Conservation (phyloP, 495 filamentous ascomycete species). For the Lichenothelia convexa region DNA sequence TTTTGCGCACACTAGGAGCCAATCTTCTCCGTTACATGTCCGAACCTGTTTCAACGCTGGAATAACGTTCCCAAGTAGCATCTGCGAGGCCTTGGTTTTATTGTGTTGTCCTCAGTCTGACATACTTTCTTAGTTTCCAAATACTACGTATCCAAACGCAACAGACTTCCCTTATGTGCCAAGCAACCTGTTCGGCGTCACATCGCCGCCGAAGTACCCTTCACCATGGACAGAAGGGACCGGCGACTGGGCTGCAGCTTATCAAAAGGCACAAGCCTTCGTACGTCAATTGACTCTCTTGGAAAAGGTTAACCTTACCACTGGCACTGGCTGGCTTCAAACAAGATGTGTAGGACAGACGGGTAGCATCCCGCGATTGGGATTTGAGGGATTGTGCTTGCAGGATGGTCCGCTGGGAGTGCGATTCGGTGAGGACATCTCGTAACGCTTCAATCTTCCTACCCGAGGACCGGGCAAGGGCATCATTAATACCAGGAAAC, state of each 20-base stretch:
- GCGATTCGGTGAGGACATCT: slow-evolving; percentile 43
- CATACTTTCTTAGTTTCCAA: neutral
- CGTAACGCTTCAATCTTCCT: too few species aligned
- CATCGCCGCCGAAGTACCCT: neutral
- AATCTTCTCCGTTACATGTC: too few species aligned
- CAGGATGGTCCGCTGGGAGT: slow-evolving; percentile 83
- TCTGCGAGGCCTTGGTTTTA: too few species aligned
- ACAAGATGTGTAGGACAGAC: slow-evolving; percentile 68
- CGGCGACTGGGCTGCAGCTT: slow-evolving; percentile 5
- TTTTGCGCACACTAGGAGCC: too few species aligned
- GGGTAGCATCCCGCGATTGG: slow-evolving; percentile 55
- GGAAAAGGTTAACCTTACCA: slow-evolving; percentile 85
- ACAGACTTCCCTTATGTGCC: too few species aligned
- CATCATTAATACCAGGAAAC: too few species aligned
- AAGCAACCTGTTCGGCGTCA: neutral
- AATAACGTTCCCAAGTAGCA: too few species aligned
- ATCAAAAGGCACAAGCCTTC: slow-evolving; percentile 28
- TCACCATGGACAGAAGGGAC: neutral
- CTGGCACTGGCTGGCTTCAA: slow-evolving; percentile 61
- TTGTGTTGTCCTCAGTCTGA: too few species aligned
- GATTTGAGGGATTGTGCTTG: slow-evolving; percentile 64
- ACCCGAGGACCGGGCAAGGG: too few species aligned
- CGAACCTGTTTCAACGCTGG: too few species aligned
- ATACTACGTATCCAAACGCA: neutral
- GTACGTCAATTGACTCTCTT: slow-evolving; percentile 51